Percentiles rank a stretch among this genome's conserved stretches.
These are phyloP conservation scores for Phytophthora pistaciae DNA, from an alignment of 352 stramenopile genomes.

Conservation along the genomic window DNA sequence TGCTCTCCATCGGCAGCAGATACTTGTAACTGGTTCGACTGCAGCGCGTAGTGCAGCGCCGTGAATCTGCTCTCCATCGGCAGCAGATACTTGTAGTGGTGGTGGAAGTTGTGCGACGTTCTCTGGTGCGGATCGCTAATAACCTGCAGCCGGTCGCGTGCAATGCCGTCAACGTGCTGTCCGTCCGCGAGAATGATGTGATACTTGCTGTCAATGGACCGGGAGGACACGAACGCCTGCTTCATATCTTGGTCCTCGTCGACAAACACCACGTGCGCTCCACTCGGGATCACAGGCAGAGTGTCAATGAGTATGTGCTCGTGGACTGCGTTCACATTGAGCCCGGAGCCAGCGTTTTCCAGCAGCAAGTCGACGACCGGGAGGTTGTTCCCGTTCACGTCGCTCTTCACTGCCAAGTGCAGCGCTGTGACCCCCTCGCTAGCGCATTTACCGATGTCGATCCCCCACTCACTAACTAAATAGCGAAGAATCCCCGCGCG, in stretches of 20 bases:
- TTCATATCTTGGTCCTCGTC: constrained; percentile 22
- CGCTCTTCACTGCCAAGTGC: constrained; percentile 63
- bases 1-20: constrained; percentile 54
- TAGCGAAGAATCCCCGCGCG: constrained; percentile 52
- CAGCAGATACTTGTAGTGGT: constrained; percentile 52
- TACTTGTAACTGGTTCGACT: constrained; percentile 69
- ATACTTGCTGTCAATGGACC: constrained; percentile 59
- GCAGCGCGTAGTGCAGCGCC: constrained; percentile 67
- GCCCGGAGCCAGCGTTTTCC: neutral
- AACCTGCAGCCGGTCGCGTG: constrained; percentile 47
- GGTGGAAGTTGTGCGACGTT: neutral
- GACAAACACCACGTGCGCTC: constrained; percentile 27
- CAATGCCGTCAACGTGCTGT: constrained; percentile 45
- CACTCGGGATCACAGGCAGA: constrained; percentile 43
- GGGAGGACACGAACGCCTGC: constrained; percentile 54
- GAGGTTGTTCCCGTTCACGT: constrained; percentile 54
- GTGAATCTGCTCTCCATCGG: constrained; percentile 64
- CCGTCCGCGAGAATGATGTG: constrained; percentile 65
- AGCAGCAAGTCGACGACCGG: constrained; percentile 63
- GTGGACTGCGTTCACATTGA: constrained; percentile 65
- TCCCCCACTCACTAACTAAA: constrained; percentile 37
- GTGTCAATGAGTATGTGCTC: constrained; percentile 61
- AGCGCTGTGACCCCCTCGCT: constrained; percentile 51
- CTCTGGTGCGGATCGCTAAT: constrained; percentile 8
- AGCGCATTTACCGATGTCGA: constrained; percentile 45